Evolutionary conservation across 2,329 filamentous ascomycete species (phyloP).

Genomic region (Phaeosphaeria sp.): DNA sequence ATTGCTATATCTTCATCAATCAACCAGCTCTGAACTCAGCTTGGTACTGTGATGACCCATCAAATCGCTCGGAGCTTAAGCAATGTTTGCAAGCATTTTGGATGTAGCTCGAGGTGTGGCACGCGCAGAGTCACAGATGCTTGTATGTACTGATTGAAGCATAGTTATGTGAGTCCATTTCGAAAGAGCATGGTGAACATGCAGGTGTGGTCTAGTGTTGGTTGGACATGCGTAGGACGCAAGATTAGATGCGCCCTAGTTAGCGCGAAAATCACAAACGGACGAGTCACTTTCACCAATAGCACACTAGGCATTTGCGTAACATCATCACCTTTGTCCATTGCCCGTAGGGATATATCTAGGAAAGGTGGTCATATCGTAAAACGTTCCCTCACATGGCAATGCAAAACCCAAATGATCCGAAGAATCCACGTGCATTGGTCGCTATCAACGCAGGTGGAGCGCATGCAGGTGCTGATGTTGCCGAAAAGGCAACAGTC

Average conservation of each 20-base stretch:
- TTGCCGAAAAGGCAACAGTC: constrained; percentile 32
- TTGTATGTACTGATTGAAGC: neutral
- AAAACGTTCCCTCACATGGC: constrained; percentile 45
- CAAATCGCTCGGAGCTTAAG: too few relatives aligned
- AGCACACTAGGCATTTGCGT: neutral
- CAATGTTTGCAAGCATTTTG: too few relatives aligned
- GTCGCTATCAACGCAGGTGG: constrained; percentile 39
- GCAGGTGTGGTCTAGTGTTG: neutral
- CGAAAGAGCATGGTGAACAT: neutral
- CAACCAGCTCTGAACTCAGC: neutral
- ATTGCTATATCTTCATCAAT: neutral
- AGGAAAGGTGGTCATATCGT: constrained; percentile 40
- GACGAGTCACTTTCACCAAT: constrained; percentile 27
- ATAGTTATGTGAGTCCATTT: neutral
- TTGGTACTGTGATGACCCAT: neutral
- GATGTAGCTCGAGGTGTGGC: too few relatives aligned
- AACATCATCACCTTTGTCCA: constrained; percentile 45
- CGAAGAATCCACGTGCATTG: constrained; percentile 44
- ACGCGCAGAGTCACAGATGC: too few relatives aligned
- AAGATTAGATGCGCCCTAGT: constrained; percentile 19
- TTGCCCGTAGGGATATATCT: constrained; percentile 46
- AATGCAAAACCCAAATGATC: constrained; percentile 48
- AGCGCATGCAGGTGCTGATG: constrained; percentile 40
- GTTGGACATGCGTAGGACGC: neutral
- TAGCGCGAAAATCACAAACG: constrained; percentile 32